Evolutionary conservation across 306 rosid species (phyloP).

Genomic region (Betula pendula): DNA sequence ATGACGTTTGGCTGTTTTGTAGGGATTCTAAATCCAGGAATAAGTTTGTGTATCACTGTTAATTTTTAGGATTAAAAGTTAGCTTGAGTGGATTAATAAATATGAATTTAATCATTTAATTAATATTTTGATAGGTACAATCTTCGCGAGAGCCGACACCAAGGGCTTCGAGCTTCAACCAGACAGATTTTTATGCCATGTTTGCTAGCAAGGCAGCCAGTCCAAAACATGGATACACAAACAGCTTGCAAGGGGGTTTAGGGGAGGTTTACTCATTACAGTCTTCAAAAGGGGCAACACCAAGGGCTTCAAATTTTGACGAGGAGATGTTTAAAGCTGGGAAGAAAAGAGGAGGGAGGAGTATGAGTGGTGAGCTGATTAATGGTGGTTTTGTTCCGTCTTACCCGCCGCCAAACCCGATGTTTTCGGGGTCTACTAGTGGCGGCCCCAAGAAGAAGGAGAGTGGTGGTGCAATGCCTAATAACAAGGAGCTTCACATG

Average conservation of each 20-base stretch:
- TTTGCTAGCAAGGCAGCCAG: constrained; percentile 82
- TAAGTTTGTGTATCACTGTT: too few relatives aligned
- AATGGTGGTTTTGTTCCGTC: constrained; percentile 47
- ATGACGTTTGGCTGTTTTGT: too few relatives aligned
- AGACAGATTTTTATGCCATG: constrained; percentile 80
- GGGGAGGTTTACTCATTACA: constrained; percentile 64
- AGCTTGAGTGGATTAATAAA: too few relatives aligned
- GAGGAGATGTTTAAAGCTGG: constrained; percentile 67
- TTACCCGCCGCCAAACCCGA: constrained; percentile 73
- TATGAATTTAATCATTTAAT: too few relatives aligned
- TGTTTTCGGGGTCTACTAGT: constrained; percentile 64
- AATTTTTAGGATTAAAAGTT: too few relatives aligned
- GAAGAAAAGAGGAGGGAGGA: constrained; percentile 63
- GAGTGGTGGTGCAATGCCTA: constrained; percentile 21
- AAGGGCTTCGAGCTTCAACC: constrained; percentile 79
- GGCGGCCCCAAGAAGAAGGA: constrained; percentile 61
- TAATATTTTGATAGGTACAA: constrained; percentile 19
- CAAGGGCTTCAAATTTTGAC: constrained; percentile 68
- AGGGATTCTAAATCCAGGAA: too few relatives aligned
- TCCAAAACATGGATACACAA: constrained; percentile 72
- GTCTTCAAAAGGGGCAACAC: constrained; percentile 74
- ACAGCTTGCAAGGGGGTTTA: constrained; percentile 49
- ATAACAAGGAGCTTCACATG: constrained; percentile 82
- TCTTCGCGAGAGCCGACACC: constrained; percentile 87
- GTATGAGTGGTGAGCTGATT: constrained; percentile 76